These are phyloP conservation scores for Sporothrix inflata DNA, from an alignment of 2,329 filamentous ascomycete species.

Conservation along the genomic window DNA sequence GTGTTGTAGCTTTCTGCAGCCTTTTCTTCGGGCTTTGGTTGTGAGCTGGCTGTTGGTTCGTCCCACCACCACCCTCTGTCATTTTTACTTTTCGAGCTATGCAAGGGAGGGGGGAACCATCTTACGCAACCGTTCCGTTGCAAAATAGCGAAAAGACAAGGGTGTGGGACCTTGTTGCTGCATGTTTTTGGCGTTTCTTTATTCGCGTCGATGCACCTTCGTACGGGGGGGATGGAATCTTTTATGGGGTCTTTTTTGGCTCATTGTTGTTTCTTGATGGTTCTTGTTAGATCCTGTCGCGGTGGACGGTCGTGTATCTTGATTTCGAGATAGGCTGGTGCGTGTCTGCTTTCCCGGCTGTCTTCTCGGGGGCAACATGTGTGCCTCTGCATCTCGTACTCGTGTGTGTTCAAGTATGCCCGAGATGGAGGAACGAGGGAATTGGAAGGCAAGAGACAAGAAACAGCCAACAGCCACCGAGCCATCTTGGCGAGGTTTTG, in stretches of 20 bases:
- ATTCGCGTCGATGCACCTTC: background rate
- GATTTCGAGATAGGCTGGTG: background rate
- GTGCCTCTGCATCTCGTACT: background rate
- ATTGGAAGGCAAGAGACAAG: background rate
- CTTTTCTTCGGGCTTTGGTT: background rate
- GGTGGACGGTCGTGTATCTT: background rate
- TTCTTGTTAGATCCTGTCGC: background rate
- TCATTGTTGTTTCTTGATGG: conserved; percentile 11
- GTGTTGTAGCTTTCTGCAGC: background rate
- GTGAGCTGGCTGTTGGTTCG: background rate
- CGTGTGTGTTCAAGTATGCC: background rate
- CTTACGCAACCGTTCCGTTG: conserved; percentile 19
- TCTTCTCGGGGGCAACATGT: conserved; percentile 1
- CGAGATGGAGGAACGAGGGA: background rate
- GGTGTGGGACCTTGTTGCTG: conserved; percentile 8
- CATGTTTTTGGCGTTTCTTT: conserved; percentile 10
- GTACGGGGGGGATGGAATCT: conserved; percentile 21
- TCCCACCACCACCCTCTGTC: background rate
- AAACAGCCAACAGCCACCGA: conserved; percentile 24
- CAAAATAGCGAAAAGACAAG: conserved; percentile 13
- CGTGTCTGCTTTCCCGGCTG: background rate
- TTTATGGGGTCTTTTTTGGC: background rate
- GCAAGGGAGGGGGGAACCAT: conserved; percentile 21
- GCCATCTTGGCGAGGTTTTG: conserved; percentile 21
- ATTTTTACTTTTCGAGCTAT: conserved; percentile 10